A percentile compares a stretch with the other conserved stretches of the same genome.
Conservation (phyloP, 305 asterid species). For the Fraxinus angustifolia region DNA sequence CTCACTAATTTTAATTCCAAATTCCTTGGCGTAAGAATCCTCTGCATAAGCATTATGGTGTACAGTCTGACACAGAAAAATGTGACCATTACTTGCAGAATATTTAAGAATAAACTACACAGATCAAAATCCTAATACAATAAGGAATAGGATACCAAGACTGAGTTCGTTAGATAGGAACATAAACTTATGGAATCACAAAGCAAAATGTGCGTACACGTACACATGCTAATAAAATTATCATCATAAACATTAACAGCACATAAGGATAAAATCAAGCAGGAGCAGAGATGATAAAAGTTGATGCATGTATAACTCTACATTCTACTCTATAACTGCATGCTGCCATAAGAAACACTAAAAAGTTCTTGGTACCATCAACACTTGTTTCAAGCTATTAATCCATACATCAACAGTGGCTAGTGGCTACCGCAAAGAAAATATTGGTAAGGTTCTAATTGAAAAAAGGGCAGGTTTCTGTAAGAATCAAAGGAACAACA, state of each 20-base stretch:
- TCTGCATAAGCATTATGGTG: slow-evolving; percentile 72
- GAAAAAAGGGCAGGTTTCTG: neutral
- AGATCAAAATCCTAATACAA: neutral
- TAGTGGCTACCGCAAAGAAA: neutral
- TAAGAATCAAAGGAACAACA: neutral
- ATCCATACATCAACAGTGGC: neutral
- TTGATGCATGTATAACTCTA: neutral
- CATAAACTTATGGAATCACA: neutral
- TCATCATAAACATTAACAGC: neutral
- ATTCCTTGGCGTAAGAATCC: slow-evolving; percentile 77
- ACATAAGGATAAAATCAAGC: neutral
- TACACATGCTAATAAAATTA: neutral
- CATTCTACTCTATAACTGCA: neutral
- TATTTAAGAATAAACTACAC: neutral
- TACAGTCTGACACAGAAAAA: slow-evolving; percentile 53
- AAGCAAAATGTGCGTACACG: neutral
- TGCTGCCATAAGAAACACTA: neutral
- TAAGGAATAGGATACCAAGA: neutral
- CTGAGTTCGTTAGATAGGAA: neutral
- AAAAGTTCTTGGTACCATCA: neutral
- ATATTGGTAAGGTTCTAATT: neutral
- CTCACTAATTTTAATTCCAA: slow-evolving; percentile 80
- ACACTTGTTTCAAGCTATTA: neutral
- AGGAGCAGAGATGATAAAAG: neutral
- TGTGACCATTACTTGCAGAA: neutral